Conservation (phyloP, 202 grass and related monocot genomes). For the Zoysia matrella region DNA sequence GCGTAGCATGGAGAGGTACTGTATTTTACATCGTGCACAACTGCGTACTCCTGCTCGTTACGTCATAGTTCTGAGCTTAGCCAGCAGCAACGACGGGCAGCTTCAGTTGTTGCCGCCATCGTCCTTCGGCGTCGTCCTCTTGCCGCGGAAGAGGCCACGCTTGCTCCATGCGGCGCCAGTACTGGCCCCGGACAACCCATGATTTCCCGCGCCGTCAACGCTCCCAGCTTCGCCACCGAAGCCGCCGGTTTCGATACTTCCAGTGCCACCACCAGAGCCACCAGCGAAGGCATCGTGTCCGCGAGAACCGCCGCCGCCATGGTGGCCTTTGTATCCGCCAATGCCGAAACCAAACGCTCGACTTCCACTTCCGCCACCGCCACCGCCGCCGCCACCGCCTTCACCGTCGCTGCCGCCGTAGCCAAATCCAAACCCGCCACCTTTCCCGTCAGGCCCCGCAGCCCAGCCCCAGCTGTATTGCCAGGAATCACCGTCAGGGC, state of each 20-base stretch:
- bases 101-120: constrained; percentile 49
- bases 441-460: constrained; percentile 55
- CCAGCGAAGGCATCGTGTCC: no score
- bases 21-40: background rate
- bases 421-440: constrained; percentile 50
- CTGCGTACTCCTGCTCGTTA: background rate
- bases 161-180: constrained; percentile 31
- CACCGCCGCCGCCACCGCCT: background rate
- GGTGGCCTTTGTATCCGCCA: constrained; percentile 28
- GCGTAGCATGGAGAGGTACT: background rate
- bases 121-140: background rate
- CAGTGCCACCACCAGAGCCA: background rate
- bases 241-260: background rate
- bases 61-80: background rate
- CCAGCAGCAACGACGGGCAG: background rate
- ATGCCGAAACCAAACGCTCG: constrained; percentile 20
- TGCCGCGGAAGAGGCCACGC: constrained; percentile 21
- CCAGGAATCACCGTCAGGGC: constrained; percentile 43
- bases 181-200: background rate
- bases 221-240: background rate
- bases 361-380: background rate
- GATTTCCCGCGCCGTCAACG: background rate
- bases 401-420: constrained; percentile 30
- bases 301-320: background rate
- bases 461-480: constrained; percentile 55